phyloP scores from a whole-genome alignment of 2,329 filamentous ascomycete species.

The Talaromyces amestolkiae region DNA sequence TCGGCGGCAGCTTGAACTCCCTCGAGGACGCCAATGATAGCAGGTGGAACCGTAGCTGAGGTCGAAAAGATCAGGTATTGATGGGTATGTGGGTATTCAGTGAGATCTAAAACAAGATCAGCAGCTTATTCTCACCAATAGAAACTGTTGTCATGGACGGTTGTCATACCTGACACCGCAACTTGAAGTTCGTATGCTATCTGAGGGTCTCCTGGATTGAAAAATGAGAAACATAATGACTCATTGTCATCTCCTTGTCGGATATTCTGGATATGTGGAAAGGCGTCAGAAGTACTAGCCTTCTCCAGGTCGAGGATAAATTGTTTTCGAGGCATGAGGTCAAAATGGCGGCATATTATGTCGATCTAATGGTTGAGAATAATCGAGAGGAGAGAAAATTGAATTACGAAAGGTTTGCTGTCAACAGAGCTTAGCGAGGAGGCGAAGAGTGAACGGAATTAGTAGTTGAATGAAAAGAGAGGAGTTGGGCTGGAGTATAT shows the following conservation, averaged over 20 bases:
- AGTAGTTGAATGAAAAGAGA: neutral
- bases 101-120: constrained; percentile 47
- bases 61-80: constrained; percentile 57
- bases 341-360: neutral
- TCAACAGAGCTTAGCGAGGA: neutral
- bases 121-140: neutral
- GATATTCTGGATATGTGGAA: constrained; percentile 55
- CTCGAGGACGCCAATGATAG: constrained; percentile 41
- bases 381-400: neutral
- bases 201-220: constrained; percentile 26
- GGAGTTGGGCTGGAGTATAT: neutral
- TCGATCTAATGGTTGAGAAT: neutral
- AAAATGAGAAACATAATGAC: constrained; percentile 63
- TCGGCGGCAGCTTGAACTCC: constrained; percentile 46
- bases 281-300: constrained; percentile 35
- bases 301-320: constrained; percentile 61
- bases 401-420: neutral
- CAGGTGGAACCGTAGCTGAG: constrained; percentile 38
- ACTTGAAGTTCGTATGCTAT: constrained; percentile 36
- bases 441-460: neutral
- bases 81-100: constrained; percentile 59
- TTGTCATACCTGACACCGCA: constrained; percentile 38
- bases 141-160: neutral
- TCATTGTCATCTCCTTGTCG: constrained; percentile 67
- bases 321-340: constrained; percentile 62